Conservation (phyloP, 1,139 yeast genomes). For the Keqinozyma sinolaborantium region DNA sequence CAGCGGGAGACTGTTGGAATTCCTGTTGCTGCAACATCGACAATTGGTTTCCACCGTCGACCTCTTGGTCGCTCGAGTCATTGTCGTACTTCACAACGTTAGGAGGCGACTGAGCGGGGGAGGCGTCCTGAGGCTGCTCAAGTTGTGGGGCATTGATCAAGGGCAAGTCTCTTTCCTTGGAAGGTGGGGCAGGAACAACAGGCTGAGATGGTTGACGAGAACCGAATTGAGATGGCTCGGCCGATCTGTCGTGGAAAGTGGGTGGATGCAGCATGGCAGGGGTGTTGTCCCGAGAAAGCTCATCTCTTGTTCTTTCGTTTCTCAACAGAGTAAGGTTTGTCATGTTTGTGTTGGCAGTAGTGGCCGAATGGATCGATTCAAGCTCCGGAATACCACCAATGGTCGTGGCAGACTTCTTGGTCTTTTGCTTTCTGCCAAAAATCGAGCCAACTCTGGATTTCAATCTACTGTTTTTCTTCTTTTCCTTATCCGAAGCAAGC, state of each 20-base stretch:
- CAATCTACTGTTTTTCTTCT: slow-evolving; percentile 40
- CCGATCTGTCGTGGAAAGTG: background rate
- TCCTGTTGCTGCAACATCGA: slow-evolving; percentile 35
- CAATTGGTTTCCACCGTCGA: slow-evolving; percentile 14
- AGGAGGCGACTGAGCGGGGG: slow-evolving; percentile 16
- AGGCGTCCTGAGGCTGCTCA: slow-evolving; percentile 1
- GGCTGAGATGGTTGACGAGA: background rate
- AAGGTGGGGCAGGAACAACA: background rate
- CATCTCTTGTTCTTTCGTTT: slow-evolving; percentile 7
- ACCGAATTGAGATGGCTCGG: background rate
- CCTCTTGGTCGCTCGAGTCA: slow-evolving; percentile 23
- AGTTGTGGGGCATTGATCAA: slow-evolving; percentile 2
- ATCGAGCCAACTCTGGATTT: slow-evolving; percentile 84
- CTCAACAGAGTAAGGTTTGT: slow-evolving; percentile 13
- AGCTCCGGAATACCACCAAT: slow-evolving; percentile 31
- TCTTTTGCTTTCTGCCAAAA: slow-evolving; percentile 55
- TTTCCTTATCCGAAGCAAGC: slow-evolving; percentile 3
- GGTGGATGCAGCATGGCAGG: background rate
- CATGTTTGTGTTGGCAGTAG: slow-evolving; percentile 15
- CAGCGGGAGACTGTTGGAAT: slow-evolving; percentile 4
- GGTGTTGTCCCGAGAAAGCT: slow-evolving; percentile 2
- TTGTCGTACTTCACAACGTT: slow-evolving; percentile 23
- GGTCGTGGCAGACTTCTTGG: slow-evolving; percentile 17
- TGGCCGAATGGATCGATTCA: slow-evolving; percentile 24
- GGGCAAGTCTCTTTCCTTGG: slow-evolving; percentile 11